phyloP scores from a whole-genome alignment of 2,329 filamentous ascomycete genomes.

The Fusarium xyrophilum region DNA sequence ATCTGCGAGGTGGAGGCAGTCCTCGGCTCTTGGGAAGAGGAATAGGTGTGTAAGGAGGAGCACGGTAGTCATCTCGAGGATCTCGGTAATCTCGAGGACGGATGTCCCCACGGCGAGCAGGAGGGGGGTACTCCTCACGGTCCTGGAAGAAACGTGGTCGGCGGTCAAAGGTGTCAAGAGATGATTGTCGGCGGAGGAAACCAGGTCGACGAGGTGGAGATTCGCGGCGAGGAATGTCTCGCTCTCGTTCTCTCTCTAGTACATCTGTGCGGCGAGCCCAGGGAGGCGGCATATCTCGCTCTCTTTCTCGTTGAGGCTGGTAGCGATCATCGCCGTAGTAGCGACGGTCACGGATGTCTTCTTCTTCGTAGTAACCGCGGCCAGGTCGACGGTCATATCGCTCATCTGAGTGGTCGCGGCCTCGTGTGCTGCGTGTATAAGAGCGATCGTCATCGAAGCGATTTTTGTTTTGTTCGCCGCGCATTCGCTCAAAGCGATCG shows the following conservation, averaged over 20 bases:
- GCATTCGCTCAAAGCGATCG: conserved; percentile 56
- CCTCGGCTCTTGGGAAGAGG: conserved; percentile 70
- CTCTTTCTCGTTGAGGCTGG: conserved; percentile 43
- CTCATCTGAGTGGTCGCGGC: conserved; percentile 56
- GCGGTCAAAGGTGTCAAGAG: conserved; percentile 88
- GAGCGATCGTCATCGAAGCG: conserved; percentile 64
- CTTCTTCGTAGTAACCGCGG: conserved; percentile 56
- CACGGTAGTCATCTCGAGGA: conserved; percentile 54
- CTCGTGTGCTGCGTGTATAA: conserved; percentile 47
- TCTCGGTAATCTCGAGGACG: conserved; percentile 48
- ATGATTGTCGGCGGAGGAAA: conserved; percentile 82
- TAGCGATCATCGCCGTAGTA: conserved; percentile 63
- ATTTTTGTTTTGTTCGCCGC: conserved; percentile 53
- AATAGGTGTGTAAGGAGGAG: conserved; percentile 64
- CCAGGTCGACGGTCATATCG: conserved; percentile 55
- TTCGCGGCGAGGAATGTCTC: conserved; percentile 54
- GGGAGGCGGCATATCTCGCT: conserved; percentile 47
- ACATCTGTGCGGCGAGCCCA: conserved; percentile 61
- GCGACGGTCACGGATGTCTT: conserved; percentile 58
- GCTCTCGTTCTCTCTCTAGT: conserved; percentile 64
- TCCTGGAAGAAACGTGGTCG: conserved; percentile 59
- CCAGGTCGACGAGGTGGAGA: conserved; percentile 67
- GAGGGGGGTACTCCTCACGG: conserved; percentile 69
- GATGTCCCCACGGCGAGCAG: conserved; percentile 57
- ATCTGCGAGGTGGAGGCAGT: conserved; percentile 65